Base-by-base conservation (phyloP, 1,284 basidiomycete genomes). In the Moesziomyces globuligerus region DNA sequence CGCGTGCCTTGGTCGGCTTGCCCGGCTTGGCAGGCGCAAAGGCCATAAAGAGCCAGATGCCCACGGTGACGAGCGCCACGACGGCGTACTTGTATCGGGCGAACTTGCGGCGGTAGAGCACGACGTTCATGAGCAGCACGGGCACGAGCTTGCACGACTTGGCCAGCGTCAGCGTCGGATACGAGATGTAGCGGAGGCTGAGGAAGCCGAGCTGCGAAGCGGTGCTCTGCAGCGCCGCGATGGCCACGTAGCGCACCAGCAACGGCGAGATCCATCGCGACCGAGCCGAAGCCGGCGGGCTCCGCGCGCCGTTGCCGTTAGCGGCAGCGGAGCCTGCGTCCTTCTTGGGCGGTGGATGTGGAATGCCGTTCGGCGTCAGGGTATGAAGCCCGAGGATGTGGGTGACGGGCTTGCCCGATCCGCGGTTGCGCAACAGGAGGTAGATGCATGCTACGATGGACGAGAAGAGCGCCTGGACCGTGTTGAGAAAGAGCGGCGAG, bases 101-200 rank as follows among this genome's bases (percentile, higher is more conserved):
- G 52, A 83, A 82, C 41, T 77, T 73, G 49, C 81, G 72, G 20
- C 80, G 72, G 61, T 83, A 83, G 25, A 86, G 78, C 17, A 86
- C 48, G 18, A 95, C 89, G 84, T 95, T 95, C 92, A 95, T 94
- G 83, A 95, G 86, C 87, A 96, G 91, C 62, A 96, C 93, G 4
- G 94, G 93, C 17, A 96, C 91, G 76, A 96, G 91, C 83, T 98
- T 98, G 87, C 95, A 98, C 0, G 94, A 97, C 84, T 98, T 98
- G 62, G 93, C 95, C 65, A 98, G 89, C 36, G 98, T 94, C 90
- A 98, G 94, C 17, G 95, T 94, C 25, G 96, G 96, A 86, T 98
- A 98, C 18, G 93, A 94, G 80, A 99, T 95, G 85, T 97, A 93
- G 39, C 91, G 89, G 41, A 98, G 89, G 6, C 93, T 90, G 26